Base-by-base conservation (phyloP, 2,329 filamentous ascomycete genomes). In the Penicillium crustosum region DNA sequence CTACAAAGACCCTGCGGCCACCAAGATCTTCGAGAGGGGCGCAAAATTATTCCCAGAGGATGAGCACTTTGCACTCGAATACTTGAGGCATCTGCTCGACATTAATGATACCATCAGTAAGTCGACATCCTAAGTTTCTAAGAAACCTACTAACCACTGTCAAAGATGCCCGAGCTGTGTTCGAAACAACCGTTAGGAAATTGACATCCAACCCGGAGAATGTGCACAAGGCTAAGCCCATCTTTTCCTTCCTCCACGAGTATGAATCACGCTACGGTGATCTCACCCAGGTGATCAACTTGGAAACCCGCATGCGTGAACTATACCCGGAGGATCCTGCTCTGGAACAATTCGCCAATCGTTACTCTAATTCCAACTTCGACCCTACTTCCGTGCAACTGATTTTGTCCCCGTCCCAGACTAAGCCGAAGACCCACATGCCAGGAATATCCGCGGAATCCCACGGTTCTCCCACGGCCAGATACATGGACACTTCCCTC, bases 231-330 rank as follows among this genome's bases (percentile, higher is more conserved):
- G 86, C 93, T 9, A 95, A 94, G 73, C 85, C 89, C 0, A 84
- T 99, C 0, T 96, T 96, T 68, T 82, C 87, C 2, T 97, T 93
- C 76, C 93, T 99, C 73, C 93, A 99, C 76, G 89, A 93, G 66
- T 96, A 96, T 72, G 94, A 99, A 77, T 93, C 92, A 12, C 88
- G 92, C 63, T 99, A 93, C 69, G 94, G 95, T 55, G 94, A 99
- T 72, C 83, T 97, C 6, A 86, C 89, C 6, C 93, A 97, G 68
- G 91, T 99, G 53, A 86, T 87, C 63, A 94, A 95, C 72, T 82
- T 99, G 17, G 95, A 99, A 75, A 89, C 88, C 68, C 87, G 94
- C 47, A 97, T 99, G 92, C 84, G 85, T 23, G 92, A 96, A 69
- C 82, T 97, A n/a, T 99, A 91, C 74, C 93, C 93, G 0, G 87